Evolutionary conservation across 2,329 filamentous ascomycete genomes (phyloP), one percentile per base, ranked within the genome.

Genomic region (Cladophialophora chaetospira): DNA sequence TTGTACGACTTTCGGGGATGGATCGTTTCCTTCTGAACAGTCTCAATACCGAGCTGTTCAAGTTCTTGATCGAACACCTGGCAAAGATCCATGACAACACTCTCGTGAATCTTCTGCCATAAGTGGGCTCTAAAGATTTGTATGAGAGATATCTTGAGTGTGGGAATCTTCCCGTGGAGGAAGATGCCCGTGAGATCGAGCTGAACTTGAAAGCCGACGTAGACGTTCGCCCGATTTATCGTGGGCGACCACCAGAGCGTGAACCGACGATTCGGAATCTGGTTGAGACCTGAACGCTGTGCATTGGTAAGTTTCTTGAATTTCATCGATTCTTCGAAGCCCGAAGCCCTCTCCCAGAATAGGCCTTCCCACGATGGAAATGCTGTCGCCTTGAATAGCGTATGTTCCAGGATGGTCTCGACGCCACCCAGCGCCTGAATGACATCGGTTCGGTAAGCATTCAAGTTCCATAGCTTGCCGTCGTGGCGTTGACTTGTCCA

Each of bases 81-180:
- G 67, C 94, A 97, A 69, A 99, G 75, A 80, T 99, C 94, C 94
- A 99, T 99, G 29, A 97, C 93, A 0, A 97, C 92, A 0, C 89
- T 95, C 74, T 99, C 94, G 74, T 99, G 95, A 44, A 99, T 97
- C 81, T 99, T 99, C 73, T 99, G 94, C 94, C 94, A 99, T 79
- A 99, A 86, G 84, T 99, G 94, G 50, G 95, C 94, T 71, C 94
- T 88, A 89, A 99, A 99, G 67, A 99, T 99, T 71, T 99, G 94
- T 60, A 99, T 99, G 52, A 99, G 79, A 0, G 92, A 97, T 62
- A 99, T 99, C 77, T 99, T 99, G 40, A 99, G 76, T 0, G 94
- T 99, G 0, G 94, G 95, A 55, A 99, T 99, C 76, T 99, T 99
- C 67, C 94, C 94, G 78, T 99, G 95, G 70, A 99, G 81, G 85